A percentile compares a stretch with the other conserved stretches of the same genome.
phyloP scores from a whole-genome alignment of 169 alveolate species.

The Toxoplasma gondii region DNA sequence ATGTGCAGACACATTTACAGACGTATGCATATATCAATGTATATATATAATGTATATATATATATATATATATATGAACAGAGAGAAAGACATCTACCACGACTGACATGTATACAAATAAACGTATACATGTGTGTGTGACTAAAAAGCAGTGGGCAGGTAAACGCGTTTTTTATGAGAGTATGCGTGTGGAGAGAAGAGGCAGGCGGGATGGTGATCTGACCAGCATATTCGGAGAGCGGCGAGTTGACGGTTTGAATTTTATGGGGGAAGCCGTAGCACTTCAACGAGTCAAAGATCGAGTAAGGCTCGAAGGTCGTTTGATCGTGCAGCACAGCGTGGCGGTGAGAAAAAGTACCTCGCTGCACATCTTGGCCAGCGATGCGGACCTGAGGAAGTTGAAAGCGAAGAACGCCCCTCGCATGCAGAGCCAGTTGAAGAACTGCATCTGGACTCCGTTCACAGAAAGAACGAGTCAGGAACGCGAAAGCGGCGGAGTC shows the following conservation, averaged over 20 bases:
- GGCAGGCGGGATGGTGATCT: neutral
- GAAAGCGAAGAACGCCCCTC: conserved; percentile 13
- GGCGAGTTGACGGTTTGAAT: conserved; percentile 85
- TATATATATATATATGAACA: no score
- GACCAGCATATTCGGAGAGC: conserved; percentile 89
- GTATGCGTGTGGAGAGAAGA: neutral
- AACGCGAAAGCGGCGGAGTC: neutral
- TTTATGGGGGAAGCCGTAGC: conserved; percentile 50
- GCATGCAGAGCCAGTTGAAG: no score
- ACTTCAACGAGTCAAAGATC: conserved; percentile 54
- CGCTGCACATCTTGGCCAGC: conserved; percentile 96
- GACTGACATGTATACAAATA: no score
- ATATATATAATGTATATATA: no score
- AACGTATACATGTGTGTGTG: no score
- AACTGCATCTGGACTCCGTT: no score
- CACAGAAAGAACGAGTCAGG: no score
- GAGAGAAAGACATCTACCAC: no score
- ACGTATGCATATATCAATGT: neutral
- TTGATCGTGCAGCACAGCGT: conserved; percentile 92
- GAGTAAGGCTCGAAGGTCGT: conserved; percentile 46
- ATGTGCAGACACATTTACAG: neutral
- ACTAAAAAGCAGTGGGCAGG: neutral
- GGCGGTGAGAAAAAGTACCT: conserved; percentile 97
- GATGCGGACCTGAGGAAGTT: conserved; percentile 85
- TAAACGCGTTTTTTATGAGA: neutral